Evolutionary conservation across 345 rosid species (phyloP).

Genomic region (Excoecaria agallocha): DNA sequence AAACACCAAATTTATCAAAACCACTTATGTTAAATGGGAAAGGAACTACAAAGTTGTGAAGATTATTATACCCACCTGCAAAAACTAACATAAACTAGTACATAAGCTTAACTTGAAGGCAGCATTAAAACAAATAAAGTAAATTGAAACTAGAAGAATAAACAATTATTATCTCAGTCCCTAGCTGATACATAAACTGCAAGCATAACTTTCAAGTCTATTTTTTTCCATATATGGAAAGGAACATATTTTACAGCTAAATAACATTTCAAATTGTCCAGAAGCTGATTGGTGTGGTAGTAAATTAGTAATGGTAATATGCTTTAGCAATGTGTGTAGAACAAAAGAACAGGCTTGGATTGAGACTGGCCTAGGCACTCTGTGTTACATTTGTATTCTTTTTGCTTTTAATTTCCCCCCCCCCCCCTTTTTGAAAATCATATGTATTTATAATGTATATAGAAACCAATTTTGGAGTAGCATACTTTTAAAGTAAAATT

Average conservation of each 20-base stretch:
- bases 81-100: too few species aligned
- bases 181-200: neutral
- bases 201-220: neutral
- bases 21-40: constrained; percentile 39
- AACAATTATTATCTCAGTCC: constrained; percentile 21
- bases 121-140: constrained; percentile 29
- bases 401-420: neutral
- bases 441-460: constrained; percentile 13
- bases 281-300: constrained; percentile 3
- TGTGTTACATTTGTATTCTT: neutral
- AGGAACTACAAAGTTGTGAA: constrained; percentile 44
- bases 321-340: neutral
- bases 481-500: too few species aligned
- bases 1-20: constrained; percentile 48
- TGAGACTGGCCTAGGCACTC: neutral
- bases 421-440: neutral
- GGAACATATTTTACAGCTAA: neutral
- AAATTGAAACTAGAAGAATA: constrained; percentile 13
- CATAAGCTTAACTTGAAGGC: constrained; percentile 28
- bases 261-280: neutral
- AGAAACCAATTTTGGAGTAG: neutral
- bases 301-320: too few species aligned
- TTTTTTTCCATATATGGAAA: neutral
- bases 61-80: constrained; percentile 65
- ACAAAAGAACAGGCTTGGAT: constrained; percentile 1